These are phyloP conservation scores for Monosporascus sp. DNA, from an alignment of 2,329 filamentous ascomycete species.

Conservation along the genomic window DNA sequence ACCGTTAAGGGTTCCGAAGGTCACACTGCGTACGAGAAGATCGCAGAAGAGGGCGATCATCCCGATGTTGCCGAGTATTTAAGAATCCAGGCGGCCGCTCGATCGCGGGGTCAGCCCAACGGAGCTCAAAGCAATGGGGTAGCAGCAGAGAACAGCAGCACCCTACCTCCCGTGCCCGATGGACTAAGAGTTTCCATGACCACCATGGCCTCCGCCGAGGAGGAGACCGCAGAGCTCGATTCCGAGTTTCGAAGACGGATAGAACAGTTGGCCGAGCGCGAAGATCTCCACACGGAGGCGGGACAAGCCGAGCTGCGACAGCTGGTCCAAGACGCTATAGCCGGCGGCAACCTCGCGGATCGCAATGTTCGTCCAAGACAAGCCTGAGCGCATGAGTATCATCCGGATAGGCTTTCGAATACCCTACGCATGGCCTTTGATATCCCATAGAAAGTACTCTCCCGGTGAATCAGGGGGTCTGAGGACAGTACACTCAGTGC, in stretches of 20 bases:
- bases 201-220: slow-evolving; percentile 61
- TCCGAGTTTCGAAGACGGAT: slow-evolving; percentile 81
- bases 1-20: slow-evolving; percentile 66
- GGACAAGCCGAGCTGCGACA: slow-evolving; percentile 75
- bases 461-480: slow-evolving; percentile 43
- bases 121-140: slow-evolving; percentile 22
- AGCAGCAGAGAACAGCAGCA: slow-evolving; percentile 27
- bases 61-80: slow-evolving; percentile 73
- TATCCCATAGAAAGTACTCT: slow-evolving; percentile 59
- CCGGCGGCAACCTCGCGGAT: slow-evolving; percentile 58
- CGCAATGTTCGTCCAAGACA: slow-evolving; percentile 61
- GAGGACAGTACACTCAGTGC: slow-evolving; percentile 49
- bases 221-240: slow-evolving; percentile 62
- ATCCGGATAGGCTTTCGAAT: not conserved
- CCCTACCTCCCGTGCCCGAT: slow-evolving; percentile 61
- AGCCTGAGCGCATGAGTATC: slow-evolving; percentile 35
- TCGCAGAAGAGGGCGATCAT: slow-evolving; percentile 73
- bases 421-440: slow-evolving; percentile 31
- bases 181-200: slow-evolving; percentile 76
- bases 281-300: slow-evolving; percentile 76
- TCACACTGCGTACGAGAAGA: slow-evolving; percentile 74
- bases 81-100: slow-evolving; percentile 27
- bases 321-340: slow-evolving; percentile 75
- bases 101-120: slow-evolving; percentile 20
- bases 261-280: slow-evolving; percentile 77